A percentile compares a stretch with the other conserved stretches of the same genome.
These are phyloP conservation scores for Pulveroboletus sp. DNA, from an alignment of 768 basidiomycete genomes.

Conservation along the genomic window DNA sequence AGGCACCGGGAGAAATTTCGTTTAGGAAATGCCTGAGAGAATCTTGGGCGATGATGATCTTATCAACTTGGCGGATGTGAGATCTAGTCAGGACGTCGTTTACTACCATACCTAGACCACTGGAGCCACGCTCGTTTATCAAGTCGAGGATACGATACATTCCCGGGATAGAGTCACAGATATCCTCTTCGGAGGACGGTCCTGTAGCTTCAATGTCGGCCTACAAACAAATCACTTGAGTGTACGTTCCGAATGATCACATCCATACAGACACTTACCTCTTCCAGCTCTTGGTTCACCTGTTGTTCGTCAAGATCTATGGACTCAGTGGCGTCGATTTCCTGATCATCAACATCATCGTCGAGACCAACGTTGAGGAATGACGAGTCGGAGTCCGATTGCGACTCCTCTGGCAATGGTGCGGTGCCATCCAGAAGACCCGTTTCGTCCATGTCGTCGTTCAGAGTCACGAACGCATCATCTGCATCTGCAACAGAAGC, in stretches of 20 bases:
- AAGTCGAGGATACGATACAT: constrained; percentile 53
- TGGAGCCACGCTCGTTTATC: constrained; percentile 45
- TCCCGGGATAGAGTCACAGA: constrained; percentile 34
- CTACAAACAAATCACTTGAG: constrained; percentile 5
- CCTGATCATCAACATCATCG: constrained; percentile 12
- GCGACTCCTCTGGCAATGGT: constrained; percentile 5
- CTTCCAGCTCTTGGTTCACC: constrained; percentile 9
- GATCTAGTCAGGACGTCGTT: neutral
- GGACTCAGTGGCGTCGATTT: constrained; percentile 12
- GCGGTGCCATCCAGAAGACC: neutral
- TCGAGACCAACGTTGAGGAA: constrained; percentile 16
- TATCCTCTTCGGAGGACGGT: constrained; percentile 10
- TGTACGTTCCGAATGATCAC: neutral
- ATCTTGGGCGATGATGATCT: constrained; percentile 55
- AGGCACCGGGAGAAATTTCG: constrained; percentile 45
- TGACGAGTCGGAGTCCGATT: constrained; percentile 18
- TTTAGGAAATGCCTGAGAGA: constrained; percentile 48
- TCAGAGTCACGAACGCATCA: constrained; percentile 9
- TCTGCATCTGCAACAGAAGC: constrained; percentile 3
- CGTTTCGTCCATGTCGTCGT: constrained; percentile 1
- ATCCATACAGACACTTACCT: constrained; percentile 1
- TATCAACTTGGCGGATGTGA: constrained; percentile 42
- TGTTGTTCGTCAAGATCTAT: constrained; percentile 11
- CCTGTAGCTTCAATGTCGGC: constrained; percentile 14
- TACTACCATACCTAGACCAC: constrained; percentile 44